Conservation (phyloP, 768 basidiomycete genomes). For the Sarcodon sp. region DNA sequence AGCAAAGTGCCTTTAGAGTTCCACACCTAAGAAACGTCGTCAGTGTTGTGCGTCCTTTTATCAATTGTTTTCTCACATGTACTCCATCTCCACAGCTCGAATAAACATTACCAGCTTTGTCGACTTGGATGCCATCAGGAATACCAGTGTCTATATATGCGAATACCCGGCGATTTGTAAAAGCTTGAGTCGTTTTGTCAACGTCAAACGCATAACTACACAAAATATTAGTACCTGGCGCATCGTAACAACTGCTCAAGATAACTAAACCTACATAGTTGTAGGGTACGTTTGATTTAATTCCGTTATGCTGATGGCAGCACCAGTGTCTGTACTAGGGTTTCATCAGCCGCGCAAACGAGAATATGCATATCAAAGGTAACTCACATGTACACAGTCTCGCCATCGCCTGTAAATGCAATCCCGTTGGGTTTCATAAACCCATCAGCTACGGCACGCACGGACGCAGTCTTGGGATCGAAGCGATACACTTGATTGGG, state of each 20-base stretch:
- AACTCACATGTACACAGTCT: slow-evolving; percentile 48
- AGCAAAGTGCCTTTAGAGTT: slow-evolving; percentile 39
- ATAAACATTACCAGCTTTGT: slow-evolving; percentile 52
- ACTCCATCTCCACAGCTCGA: slow-evolving; percentile 59
- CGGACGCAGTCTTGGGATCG: slow-evolving; percentile 47
- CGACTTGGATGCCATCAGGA: slow-evolving; percentile 57
- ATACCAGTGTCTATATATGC: slow-evolving; percentile 54
- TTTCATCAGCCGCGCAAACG: slow-evolving; percentile 7
- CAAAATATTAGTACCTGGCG: neutral
- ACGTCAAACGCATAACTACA: slow-evolving; percentile 60
- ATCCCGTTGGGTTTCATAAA: slow-evolving; percentile 66
- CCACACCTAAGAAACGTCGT: slow-evolving; percentile 30
- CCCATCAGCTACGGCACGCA: slow-evolving; percentile 67
- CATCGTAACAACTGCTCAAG: neutral
- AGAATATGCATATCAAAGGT: neutral
- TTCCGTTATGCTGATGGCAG: slow-evolving; percentile 29
- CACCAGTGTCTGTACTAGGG: slow-evolving; percentile 39
- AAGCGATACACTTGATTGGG: slow-evolving; percentile 74
- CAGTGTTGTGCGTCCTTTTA: neutral
- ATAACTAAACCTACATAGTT: slow-evolving; percentile 38
- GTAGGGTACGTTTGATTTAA: slow-evolving; percentile 47
- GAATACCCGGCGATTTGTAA: slow-evolving; percentile 51
- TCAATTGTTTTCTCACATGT: slow-evolving; percentile 24
- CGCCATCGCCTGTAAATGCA: slow-evolving; percentile 56
- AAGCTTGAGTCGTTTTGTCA: slow-evolving; percentile 35